Conservation (phyloP, 2,329 filamentous ascomycete genomes). For the Calonectria naviculata region DNA sequence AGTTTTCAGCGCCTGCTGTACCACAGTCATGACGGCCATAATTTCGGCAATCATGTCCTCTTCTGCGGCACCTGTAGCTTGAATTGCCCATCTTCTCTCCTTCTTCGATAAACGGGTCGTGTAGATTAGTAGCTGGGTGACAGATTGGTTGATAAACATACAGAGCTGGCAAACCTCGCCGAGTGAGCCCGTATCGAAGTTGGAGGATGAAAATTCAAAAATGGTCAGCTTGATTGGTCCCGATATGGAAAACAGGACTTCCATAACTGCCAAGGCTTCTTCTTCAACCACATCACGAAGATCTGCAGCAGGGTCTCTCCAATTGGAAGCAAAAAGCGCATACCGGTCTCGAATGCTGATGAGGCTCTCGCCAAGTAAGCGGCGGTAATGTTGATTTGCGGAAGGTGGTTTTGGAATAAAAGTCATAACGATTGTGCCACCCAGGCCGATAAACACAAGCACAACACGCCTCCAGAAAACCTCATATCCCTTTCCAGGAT, state of each 20-base stretch:
- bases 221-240: conserved; percentile 20
- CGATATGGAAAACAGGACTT: conserved; percentile 8
- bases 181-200: conserved; percentile 13
- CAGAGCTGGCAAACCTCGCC: conserved; percentile 10
- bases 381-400: conserved; percentile 17
- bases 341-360: conserved; percentile 18
- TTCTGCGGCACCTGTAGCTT: neutral
- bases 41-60: conserved; percentile 17
- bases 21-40: conserved; percentile 19
- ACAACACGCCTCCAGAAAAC: conserved; percentile 20
- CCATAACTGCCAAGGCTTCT: conserved; percentile 8
- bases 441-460: conserved; percentile 19
- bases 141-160: conserved; percentile 16
- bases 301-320: conserved; percentile 12
- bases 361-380: conserved; percentile 17
- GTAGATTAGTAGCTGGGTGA: conserved; percentile 17
- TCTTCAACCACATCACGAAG: conserved; percentile 15
- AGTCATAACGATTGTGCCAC: conserved; percentile 10
- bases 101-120: neutral
- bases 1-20: conserved; percentile 16
- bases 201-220: conserved; percentile 20
- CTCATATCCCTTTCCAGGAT: conserved; percentile 19
- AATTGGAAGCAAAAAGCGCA: conserved; percentile 19
- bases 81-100: conserved; percentile 1
- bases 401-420: conserved; percentile 23